Percentiles rank a stretch among this genome's conserved stretches.
These are phyloP conservation scores for Tuber brumale DNA, from an alignment of 495 filamentous ascomycete species.

Conservation along the genomic window DNA sequence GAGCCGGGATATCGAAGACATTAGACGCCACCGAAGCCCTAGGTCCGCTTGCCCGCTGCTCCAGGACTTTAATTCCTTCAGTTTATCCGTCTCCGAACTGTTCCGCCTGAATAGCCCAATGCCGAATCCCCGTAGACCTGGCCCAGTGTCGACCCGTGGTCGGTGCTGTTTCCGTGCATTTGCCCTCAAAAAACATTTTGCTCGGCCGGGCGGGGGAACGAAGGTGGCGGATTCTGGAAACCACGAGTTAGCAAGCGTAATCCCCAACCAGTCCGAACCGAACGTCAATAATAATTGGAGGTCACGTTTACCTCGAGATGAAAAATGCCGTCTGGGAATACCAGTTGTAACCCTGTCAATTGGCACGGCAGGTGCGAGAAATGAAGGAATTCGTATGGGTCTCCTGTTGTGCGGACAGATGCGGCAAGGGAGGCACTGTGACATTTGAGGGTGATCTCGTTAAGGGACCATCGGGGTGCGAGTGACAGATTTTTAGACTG, in stretches of 20 bases:
- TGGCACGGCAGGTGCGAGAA: neutral
- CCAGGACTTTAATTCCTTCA: neutral
- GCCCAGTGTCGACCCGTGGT: neutral
- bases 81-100: neutral
- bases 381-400: neutral
- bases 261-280: neutral
- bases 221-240: neutral
- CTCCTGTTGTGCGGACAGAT: neutral
- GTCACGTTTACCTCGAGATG: neutral
- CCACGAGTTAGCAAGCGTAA: neutral
- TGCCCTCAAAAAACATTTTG: neutral
- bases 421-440: neutral
- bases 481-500: neutral
- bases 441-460: neutral
- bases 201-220: neutral
- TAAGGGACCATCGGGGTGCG: neutral
- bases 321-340: neutral
- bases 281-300: neutral
- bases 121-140: neutral
- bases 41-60: neutral
- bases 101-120: constrained; percentile 3
- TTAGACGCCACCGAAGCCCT: neutral
- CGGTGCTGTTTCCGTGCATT: neutral
- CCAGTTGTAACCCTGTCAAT: neutral
- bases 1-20: neutral